Evolutionary conservation across 2,329 filamentous ascomycete species (phyloP), one percentile per base, ranked within the genome.

Genomic region (Monosporascus sp.): DNA sequence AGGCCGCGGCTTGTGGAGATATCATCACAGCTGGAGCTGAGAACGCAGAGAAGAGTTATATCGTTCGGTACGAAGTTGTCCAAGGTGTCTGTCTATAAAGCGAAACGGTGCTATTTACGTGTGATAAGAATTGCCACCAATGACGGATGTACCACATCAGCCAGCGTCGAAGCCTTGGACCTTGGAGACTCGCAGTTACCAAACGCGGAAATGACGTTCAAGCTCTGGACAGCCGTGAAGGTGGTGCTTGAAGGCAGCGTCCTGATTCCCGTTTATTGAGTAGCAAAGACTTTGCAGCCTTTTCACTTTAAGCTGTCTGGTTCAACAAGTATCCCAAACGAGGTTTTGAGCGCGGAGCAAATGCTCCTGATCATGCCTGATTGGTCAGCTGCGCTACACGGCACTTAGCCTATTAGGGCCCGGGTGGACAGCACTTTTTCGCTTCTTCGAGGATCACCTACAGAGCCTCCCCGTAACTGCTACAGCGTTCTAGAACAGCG

Each of bases 141-240:
- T 46, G 43, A 46, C 43, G 43, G 43, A 28, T 31, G 43, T 46
- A 46, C 43, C 43, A 46, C 43, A 46, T 46, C 43, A 46, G 26
- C 43, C n/a, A 24, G 7, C 37, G 5, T 26, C 41, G 41, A 35
- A 31, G 22, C 50, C 15, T 8, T 9, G 31, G 8, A 46, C 14
- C 22, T 37, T 15, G 35, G n/a, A 9, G 11, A 38, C 37, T 18
- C 28, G 35, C 15, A 48, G 41, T 35, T 48, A 35, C 43, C 41
- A 48, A 28, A 8, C 0, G 11, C 24, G 24, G 22, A 46, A 46
- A 46, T 35, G 11, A 35, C 9, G 9, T 35, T 35, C 31, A 35
- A 35, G 9, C 31, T 35, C 14, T 24, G 18, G 40, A 20, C 40
- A 43, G 22, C 18, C 7, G 11, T 15, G 40, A 20, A 24, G 11